These are phyloP conservation scores for Leccinum ochraceum DNA, from an alignment of 768 basidiomycete species.

Conservation along the genomic window DNA sequence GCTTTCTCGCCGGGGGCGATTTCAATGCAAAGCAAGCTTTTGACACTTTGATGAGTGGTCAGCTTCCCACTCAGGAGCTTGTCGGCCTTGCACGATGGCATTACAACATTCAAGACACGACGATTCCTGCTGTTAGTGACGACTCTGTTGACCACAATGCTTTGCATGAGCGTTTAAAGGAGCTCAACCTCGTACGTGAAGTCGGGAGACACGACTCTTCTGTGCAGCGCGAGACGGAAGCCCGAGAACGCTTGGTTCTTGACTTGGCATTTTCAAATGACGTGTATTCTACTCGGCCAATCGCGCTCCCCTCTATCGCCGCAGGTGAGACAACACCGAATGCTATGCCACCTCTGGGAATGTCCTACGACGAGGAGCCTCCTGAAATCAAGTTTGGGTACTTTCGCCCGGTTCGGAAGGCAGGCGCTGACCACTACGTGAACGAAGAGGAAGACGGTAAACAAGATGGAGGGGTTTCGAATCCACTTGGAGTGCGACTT, in stretches of 20 bases:
- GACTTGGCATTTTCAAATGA: conserved; percentile 63
- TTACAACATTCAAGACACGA: conserved; percentile 46
- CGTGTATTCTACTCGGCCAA: conserved; percentile 51
- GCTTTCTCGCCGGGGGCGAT: conserved; percentile 58
- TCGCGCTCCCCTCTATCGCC: conserved; percentile 26
- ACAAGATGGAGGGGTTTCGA: conserved; percentile 27
- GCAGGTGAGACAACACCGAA: conserved; percentile 11
- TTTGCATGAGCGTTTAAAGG: conserved; percentile 41
- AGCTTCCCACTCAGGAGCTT: conserved; percentile 42
- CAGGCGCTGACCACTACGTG: conserved; percentile 28
- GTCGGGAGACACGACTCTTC: conserved; percentile 41
- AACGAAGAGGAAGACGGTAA: conserved; percentile 22
- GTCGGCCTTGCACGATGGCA: conserved; percentile 52
- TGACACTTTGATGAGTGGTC: conserved; percentile 51
- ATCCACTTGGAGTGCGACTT: conserved; percentile 57
- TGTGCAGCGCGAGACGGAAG: conserved; percentile 49
- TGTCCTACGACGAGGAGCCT: conserved; percentile 56
- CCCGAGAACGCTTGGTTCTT: conserved; percentile 60
- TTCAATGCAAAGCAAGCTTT: conserved; percentile 54
- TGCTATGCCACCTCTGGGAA: conserved; percentile 27
- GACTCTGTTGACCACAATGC: conserved; percentile 36
- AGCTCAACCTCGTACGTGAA: conserved; percentile 44
- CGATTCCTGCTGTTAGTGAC: conserved; percentile 45
- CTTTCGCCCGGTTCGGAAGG: conserved; percentile 49
- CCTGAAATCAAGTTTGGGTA: conserved; percentile 64